Percentiles rank a stretch among this genome's conserved stretches.
These are phyloP conservation scores for Globisporangium heterothallicum DNA, from an alignment of 352 stramenopile species.

Conservation along the genomic window DNA sequence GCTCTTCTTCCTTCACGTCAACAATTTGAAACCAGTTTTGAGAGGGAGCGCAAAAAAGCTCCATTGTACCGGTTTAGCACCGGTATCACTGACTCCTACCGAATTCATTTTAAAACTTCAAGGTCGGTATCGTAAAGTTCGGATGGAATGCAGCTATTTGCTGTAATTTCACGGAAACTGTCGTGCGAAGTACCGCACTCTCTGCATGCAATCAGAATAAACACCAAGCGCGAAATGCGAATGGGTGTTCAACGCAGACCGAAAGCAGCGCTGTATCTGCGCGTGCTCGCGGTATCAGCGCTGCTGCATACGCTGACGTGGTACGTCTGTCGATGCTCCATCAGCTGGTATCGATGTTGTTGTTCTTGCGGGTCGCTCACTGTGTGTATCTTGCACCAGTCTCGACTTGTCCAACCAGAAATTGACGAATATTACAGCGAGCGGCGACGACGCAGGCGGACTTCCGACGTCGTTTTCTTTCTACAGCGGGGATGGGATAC, in stretches of 20 bases:
- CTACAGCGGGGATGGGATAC: constrained; percentile 15
- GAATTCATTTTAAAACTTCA: constrained; percentile 5
- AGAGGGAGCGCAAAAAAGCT: background rate
- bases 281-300: background rate
- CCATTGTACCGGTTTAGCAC: background rate
- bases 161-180: background rate
- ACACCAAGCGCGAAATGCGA: too few relatives aligned
- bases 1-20: constrained; percentile 7
- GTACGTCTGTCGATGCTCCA: background rate
- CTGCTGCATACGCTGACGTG: constrained; percentile 2
- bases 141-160: background rate
- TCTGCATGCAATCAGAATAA: too few relatives aligned
- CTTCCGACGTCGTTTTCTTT: constrained; percentile 23
- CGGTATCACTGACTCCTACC: background rate
- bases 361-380: background rate
- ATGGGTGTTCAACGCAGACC: background rate
- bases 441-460: constrained; percentile 3
- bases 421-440: constrained; percentile 31
- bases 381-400: constrained; percentile 12
- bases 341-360: background rate
- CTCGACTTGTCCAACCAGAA: constrained; percentile 29
- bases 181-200: background rate
- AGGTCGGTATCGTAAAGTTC: background rate
- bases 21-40: constrained; percentile 4
- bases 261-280: constrained; percentile 2